These are phyloP conservation scores for Collybiopsis luxurians DNA, from an alignment of 768 basidiomycete species.

Conservation along the genomic window DNA sequence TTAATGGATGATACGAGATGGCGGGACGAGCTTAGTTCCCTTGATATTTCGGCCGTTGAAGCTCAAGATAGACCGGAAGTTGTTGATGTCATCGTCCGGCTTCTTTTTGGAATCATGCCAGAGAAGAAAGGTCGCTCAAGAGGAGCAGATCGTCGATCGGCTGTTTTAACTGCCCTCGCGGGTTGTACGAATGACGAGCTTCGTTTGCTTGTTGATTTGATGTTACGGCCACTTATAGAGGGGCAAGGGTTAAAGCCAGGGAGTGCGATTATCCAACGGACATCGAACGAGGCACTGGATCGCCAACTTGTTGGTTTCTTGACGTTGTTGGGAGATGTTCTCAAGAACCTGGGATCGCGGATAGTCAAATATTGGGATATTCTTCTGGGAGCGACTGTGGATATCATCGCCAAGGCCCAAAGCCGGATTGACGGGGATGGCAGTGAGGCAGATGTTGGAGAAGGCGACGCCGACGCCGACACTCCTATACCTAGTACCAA, in stretches of 20 bases:
- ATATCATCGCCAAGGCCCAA: slow-evolving; percentile 67
- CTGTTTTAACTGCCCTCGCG: slow-evolving; percentile 69
- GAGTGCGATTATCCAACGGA: slow-evolving; percentile 11
- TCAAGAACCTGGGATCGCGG: slow-evolving; percentile 78
- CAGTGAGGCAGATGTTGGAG: slow-evolving; percentile 36
- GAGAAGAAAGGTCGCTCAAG: slow-evolving; percentile 69
- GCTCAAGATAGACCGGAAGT: slow-evolving; percentile 59
- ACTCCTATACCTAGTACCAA: slow-evolving; percentile 28
- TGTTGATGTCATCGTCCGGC: slow-evolving; percentile 65
- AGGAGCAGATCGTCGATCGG: slow-evolving; percentile 68
- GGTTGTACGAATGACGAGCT: slow-evolving; percentile 76
- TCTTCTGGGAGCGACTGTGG: slow-evolving; percentile 67
- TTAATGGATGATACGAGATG: slow-evolving; percentile 85
- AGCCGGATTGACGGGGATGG: slow-evolving; percentile 39
- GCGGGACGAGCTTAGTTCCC: slow-evolving; percentile 79
- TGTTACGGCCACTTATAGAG: slow-evolving; percentile 68
- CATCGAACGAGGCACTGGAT: slow-evolving; percentile 32
- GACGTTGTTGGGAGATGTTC: slow-evolving; percentile 77
- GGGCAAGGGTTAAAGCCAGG: slow-evolving; percentile 23
- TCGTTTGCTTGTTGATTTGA: slow-evolving; percentile 75
- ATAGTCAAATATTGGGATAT: slow-evolving; percentile 70
- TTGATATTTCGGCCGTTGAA: slow-evolving; percentile 59
- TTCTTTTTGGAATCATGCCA: slow-evolving; percentile 87
- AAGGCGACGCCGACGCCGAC: slow-evolving; percentile 29
- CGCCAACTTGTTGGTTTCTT: slow-evolving; percentile 86